Conservation (phyloP, 1,284 basidiomycete genomes). For the Apiotrichum domesticum region DNA sequence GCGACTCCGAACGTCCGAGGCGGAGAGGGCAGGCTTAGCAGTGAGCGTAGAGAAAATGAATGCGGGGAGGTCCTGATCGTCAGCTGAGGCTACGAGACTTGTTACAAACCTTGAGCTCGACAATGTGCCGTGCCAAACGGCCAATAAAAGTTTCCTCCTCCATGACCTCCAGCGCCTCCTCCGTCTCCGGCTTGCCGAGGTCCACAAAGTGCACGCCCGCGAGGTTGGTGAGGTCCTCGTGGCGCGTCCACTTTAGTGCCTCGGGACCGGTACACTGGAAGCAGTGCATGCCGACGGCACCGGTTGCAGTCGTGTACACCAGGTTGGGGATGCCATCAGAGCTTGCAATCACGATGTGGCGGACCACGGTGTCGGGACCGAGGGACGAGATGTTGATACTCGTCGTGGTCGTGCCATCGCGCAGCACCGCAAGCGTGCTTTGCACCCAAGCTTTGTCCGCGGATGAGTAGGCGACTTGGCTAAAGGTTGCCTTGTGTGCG, state of each 20-base stretch:
- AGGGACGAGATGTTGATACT: constrained; percentile 13
- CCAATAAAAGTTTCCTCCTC: constrained; percentile 56
- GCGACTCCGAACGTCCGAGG: neutral
- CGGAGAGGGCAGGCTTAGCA: neutral
- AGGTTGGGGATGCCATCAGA: neutral
- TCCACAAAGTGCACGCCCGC: constrained; percentile 66
- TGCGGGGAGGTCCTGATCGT: constrained; percentile 59
- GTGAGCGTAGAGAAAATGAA: constrained; percentile 51
- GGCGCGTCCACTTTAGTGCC: constrained; percentile 63
- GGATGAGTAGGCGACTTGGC: constrained; percentile 68
- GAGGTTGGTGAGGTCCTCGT: constrained; percentile 70
- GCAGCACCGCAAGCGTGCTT: constrained; percentile 6
- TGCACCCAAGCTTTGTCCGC: constrained; percentile 1
- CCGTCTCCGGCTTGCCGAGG: constrained; percentile 62
- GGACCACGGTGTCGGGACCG: constrained; percentile 23
- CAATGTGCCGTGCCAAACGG: constrained; percentile 58
- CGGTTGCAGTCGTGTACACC: constrained; percentile 62
- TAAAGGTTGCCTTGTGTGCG: constrained; percentile 45
- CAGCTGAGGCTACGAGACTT: neutral
- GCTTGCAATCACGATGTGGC: constrained; percentile 56
- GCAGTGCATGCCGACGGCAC: constrained; percentile 51
- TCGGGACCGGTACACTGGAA: neutral
- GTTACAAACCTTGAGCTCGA: constrained; percentile 56
- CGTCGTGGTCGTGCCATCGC: neutral
- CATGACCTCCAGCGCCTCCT: constrained; percentile 47